phyloP scores from a whole-genome alignment of 768 basidiomycete species.

The Suillus placidus region DNA sequence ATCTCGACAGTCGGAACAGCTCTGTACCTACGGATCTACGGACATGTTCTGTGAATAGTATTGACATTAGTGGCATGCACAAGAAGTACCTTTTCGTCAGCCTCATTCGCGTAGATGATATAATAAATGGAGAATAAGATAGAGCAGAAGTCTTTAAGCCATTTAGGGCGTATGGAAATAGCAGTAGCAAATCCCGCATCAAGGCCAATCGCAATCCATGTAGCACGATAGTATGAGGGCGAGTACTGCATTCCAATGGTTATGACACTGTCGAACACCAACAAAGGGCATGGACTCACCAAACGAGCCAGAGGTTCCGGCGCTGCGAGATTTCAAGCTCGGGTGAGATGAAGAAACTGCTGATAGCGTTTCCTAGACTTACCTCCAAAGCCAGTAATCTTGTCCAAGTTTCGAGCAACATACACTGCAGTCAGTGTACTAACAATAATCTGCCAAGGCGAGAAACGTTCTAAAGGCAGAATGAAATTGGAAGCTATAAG shows the following conservation, averaged over 20 bases:
- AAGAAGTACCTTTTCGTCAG: conserved; percentile 87
- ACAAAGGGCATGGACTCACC: conserved; percentile 46
- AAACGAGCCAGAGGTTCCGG: conserved; percentile 92
- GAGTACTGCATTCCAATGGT: conserved; percentile 63
- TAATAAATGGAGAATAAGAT: conserved; percentile 89
- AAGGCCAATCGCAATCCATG: conserved; percentile 92
- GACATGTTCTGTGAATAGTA: conserved; percentile 6
- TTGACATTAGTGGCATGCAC: conserved; percentile 7
- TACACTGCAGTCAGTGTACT: conserved; percentile 86
- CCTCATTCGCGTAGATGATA: conserved; percentile 84
- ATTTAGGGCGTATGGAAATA: conserved; percentile 88
- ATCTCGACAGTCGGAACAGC: conserved; percentile 96
- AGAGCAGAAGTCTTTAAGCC: conserved; percentile 87
- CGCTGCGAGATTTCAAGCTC: conserved; percentile 46
- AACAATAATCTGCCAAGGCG: conserved; percentile 95
- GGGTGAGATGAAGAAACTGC: background rate
- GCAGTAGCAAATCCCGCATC: conserved; percentile 98
- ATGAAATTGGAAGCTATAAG: background rate
- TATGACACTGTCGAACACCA: conserved; percentile 10
- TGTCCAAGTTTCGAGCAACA: conserved; percentile 81
- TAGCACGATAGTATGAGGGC: conserved; percentile 91
- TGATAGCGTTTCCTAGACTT: conserved; percentile 9
- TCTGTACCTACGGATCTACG: conserved; percentile 85
- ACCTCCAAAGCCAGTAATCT: conserved; percentile 82
- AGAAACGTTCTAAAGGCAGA: conserved; percentile 63